A percentile compares a stretch with the other conserved stretches of the same genome.
Evolutionary conservation across 139 green algal species (phyloP).

Genomic region (Asterochloris sp.): DNA sequence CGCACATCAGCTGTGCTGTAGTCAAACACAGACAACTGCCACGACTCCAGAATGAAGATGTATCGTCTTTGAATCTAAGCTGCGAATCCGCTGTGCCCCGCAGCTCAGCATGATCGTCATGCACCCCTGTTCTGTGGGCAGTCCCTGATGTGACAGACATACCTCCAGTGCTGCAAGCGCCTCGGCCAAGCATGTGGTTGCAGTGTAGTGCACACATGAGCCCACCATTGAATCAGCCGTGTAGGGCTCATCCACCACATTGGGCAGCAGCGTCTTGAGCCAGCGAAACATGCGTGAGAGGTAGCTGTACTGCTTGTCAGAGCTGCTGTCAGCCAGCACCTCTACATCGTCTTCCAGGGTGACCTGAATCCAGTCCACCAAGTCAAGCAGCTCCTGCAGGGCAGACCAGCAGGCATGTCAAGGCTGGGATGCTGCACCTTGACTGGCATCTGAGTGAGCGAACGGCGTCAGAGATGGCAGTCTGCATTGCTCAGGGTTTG

Average conservation of each 20-base stretch:
- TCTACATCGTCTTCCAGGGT: constrained; percentile 29
- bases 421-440: neutral
- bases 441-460: neutral
- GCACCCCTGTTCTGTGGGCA: too few species aligned
- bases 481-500: too few species aligned
- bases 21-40: too few species aligned
- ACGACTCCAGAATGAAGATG: too few species aligned
- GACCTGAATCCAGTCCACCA: constrained; percentile 23
- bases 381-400: neutral
- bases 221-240: constrained; percentile 11
- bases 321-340: constrained; percentile 29
- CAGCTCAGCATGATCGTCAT: too few species aligned
- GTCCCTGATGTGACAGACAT: neutral
- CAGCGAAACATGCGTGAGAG: neutral
- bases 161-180: neutral
- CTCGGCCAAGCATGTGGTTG: neutral
- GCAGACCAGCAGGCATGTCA: neutral
- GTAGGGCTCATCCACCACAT: neutral
- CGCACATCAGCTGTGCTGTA: too few species aligned
- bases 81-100: too few species aligned
- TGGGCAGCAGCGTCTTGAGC: neutral
- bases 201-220: neutral
- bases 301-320: constrained; percentile 6
- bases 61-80: too few species aligned
- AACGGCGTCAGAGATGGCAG: neutral